phyloP scores from a whole-genome alignment of 345 rosid species.

The Viola odorata region DNA sequence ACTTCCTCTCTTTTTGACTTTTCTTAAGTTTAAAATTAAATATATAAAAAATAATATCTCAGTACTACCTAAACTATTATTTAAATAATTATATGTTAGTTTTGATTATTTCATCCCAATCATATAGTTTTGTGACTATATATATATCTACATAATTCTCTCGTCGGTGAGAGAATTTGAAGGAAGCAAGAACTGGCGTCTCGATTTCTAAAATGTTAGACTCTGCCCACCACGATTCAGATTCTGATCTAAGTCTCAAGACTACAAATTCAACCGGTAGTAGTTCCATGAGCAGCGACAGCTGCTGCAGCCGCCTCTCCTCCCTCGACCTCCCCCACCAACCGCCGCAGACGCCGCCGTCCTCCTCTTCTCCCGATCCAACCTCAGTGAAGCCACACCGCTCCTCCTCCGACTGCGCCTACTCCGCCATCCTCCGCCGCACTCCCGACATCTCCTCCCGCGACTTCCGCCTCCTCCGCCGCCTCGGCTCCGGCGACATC shows the following conservation, averaged over 20 bases:
- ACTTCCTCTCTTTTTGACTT: not conserved
- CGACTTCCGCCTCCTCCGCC: slow-evolving; percentile 67
- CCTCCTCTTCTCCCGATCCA: slow-evolving; percentile 28
- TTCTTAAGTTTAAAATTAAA: too few relatives aligned
- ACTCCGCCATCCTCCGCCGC: slow-evolving; percentile 57
- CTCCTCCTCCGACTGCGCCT: slow-evolving; percentile 69
- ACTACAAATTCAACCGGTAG: slow-evolving; percentile 37
- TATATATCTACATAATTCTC: not conserved
- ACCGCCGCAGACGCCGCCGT: slow-evolving; percentile 24
- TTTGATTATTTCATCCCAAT: not conserved
- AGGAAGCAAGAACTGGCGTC: slow-evolving; percentile 4
- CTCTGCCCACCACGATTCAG: slow-evolving; percentile 26
- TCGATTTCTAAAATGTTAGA: slow-evolving; percentile 28
- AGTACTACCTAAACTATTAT: not conserved
- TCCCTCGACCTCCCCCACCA: slow-evolving; percentile 45
- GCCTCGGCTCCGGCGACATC: slow-evolving; percentile 82
- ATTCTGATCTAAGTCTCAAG: slow-evolving; percentile 37
- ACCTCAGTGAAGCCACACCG: slow-evolving; percentile 67
- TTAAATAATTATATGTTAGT: not conserved
- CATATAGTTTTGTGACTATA: not conserved
- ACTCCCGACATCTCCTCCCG: slow-evolving; percentile 47
- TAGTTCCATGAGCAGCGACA: slow-evolving; percentile 64
- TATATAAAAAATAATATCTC: not conserved
- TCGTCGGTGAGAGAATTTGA: not conserved
- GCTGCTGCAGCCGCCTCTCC: slow-evolving; percentile 68